phyloP scores from a whole-genome alignment of 768 basidiomycete species.

The Piloderma croceum region DNA sequence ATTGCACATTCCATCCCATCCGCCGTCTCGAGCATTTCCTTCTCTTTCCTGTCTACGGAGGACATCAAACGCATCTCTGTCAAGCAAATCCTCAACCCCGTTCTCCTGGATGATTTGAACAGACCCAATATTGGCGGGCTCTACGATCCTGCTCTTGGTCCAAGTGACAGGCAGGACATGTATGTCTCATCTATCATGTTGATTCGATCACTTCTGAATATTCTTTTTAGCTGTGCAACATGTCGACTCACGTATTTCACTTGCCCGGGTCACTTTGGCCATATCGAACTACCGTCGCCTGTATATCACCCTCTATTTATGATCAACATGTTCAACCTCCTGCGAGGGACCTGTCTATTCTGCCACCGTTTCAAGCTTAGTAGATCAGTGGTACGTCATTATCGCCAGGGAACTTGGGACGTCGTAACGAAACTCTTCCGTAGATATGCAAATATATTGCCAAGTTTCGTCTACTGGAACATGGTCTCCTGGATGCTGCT shows the following conservation, averaged over 20 bases:
- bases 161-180: constrained; percentile 86
- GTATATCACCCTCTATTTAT: constrained; percentile 97
- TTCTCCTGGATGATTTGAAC: constrained; percentile 90
- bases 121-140: constrained; percentile 87
- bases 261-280: constrained; percentile 97
- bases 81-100: constrained; percentile 91
- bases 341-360: constrained; percentile 86
- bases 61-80: constrained; percentile 95
- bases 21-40: constrained; percentile 77
- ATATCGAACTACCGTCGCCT: constrained; percentile 92
- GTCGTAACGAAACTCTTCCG: constrained; percentile 2
- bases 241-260: constrained; percentile 90
- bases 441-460: constrained; percentile 82
- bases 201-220: constrained; percentile 7
- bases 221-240: constrained; percentile 71
- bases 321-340: constrained; percentile 79
- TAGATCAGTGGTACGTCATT: constrained; percentile 55
- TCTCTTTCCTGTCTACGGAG: constrained; percentile 84
- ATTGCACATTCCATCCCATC: constrained; percentile 87
- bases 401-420: constrained; percentile 3
- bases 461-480: constrained; percentile 82
- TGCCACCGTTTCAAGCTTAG: constrained; percentile 89
- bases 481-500: constrained; percentile 81
- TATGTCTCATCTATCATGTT: constrained; percentile 36
- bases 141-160: constrained; percentile 94